Conservation (phyloP, 139 green algal genomes). For the Chlamydomonas incerta region DNA sequence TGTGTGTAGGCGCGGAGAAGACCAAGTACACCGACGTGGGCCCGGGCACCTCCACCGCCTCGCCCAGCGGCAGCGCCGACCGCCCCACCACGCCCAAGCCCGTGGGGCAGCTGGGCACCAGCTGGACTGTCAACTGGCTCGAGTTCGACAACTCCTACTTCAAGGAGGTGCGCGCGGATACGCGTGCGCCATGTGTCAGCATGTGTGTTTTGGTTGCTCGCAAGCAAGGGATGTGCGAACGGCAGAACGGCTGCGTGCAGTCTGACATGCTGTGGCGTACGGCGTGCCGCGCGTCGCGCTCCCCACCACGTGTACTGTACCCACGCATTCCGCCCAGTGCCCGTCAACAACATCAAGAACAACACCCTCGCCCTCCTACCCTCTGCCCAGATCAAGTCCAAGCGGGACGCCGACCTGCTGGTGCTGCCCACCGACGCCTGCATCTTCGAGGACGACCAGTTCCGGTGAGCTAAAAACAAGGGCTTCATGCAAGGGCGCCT, state of each 20-base stretch:
- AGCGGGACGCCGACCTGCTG: conserved; percentile 85
- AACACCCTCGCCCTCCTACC: not conserved
- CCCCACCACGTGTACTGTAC: too few relatives aligned
- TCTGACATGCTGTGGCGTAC: too few relatives aligned
- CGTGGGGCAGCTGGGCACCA: not conserved
- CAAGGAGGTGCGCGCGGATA: not conserved
- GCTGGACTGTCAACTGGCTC: conserved; percentile 93
- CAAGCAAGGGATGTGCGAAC: too few relatives aligned
- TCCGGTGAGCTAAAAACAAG: conserved; percentile 86
- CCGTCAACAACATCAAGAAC: not conserved
- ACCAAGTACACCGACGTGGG: conserved; percentile 91
- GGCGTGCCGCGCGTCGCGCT: too few relatives aligned
- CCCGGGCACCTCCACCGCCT: conserved; percentile 73
- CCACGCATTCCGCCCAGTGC: not conserved
- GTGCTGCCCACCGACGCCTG: conserved; percentile 89
- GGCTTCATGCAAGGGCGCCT: too few relatives aligned
- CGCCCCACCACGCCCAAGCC: conserved; percentile 23
- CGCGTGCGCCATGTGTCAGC: too few relatives aligned
- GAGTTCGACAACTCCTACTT: conserved; percentile 89
- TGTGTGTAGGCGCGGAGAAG: conserved; percentile 58
- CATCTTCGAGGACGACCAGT: conserved; percentile 89
- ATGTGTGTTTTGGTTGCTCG: too few relatives aligned
- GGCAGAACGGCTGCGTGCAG: too few relatives aligned
- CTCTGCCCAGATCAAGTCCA: conserved; percentile 67
- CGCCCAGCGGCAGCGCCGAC: conserved; percentile 1